Base-by-base conservation (phyloP, 495 filamentous ascomycete species). In the Entonaema liquescens region DNA sequence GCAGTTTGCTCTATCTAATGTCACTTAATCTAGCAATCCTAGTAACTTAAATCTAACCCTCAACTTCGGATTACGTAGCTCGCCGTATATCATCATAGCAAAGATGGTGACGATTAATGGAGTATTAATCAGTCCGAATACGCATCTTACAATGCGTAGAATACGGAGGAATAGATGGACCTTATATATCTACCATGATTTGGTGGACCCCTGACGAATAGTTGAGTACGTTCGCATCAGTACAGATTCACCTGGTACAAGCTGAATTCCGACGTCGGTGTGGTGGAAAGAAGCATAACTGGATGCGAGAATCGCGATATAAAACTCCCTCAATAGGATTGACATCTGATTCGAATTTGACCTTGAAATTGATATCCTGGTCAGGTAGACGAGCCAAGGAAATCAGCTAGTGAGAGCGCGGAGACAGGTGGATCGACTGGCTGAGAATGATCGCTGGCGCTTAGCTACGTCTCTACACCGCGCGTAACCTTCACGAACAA, bases 401-500 rank as follows among this genome's bases (percentile, higher is more conserved):
- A 56, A 13, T 49, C 58, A 40, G 65, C 44, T 44, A n/a, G 57
- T 47, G 57, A 69, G 40, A 49, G 61, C 65, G 65, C 60, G 70
- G 65, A 54, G 40, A 58, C 57, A 62, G 35, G 38, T 21, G 17
- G 62, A 73, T 69, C 65, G 61, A 69, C 65, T 73, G 70, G 70
- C 70, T 66, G 42, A 54, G 56, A 66, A 60, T 73, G 49, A 69
- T 28, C 65, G 65, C 49, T 55, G 59, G 70, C 70, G 70, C 70
- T 73, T 73, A 73, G 58, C 65, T 65, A 62, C 58, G 3, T 65
- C 50, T 53, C 25, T 59, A 65, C 47, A 68, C 65, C 70, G 70
- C 70, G 70, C 70, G 70, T 73, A 73, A 73, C 62, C 33, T 69
- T 61, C 60, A 62, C 49, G 65, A 72, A 72, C 52, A 36, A 57